Percentiles rank a stretch among this genome's conserved stretches.
These are phyloP conservation scores for Cenchrus americanus DNA, from an alignment of 176 grass and related monocot species.

Conservation along the genomic window DNA sequence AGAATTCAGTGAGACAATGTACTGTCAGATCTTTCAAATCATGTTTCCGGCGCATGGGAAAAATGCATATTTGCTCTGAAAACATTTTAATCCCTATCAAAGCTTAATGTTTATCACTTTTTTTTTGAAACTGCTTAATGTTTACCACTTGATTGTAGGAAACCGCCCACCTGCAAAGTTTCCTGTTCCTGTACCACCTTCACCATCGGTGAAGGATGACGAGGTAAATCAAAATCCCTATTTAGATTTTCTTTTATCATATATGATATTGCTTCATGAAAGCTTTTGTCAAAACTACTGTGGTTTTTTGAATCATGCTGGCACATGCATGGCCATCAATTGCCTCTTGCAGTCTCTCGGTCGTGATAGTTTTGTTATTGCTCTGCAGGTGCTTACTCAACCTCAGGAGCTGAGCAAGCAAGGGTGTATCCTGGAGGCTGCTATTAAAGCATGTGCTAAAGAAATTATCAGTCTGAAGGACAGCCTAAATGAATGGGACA, in stretches of 20 bases:
- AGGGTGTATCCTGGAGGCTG: constrained; percentile 73
- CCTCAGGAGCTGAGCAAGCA: constrained; percentile 73
- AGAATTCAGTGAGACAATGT: background rate
- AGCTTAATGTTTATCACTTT: constrained; percentile 9
- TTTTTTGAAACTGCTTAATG: constrained; percentile 26
- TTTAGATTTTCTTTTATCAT: background rate
- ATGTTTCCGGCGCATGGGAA: background rate
- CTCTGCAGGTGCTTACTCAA: constrained; percentile 60
- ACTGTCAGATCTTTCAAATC: background rate
- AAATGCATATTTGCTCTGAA: background rate
- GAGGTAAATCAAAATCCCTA: constrained; percentile 60
- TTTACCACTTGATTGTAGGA: constrained; percentile 58
- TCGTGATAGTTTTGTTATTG: constrained; percentile 29
- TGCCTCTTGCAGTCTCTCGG: constrained; percentile 18
- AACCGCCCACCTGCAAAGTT: constrained; percentile 84
- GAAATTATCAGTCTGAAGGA: constrained; percentile 80
- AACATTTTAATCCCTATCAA: constrained; percentile 26
- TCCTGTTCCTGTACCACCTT: constrained; percentile 79
- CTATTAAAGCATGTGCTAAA: constrained; percentile 84
- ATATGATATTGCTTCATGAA: constrained; percentile 25
- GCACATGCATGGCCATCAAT: constrained; percentile 36
- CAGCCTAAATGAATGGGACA: constrained; percentile 90
- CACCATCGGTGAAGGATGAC: constrained; percentile 69
- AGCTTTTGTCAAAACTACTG: background rate
- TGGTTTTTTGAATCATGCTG: constrained; percentile 9